Base-by-base conservation (phyloP, 495 filamentous ascomycete genomes). In the Pyrenopolyporus hunteri region DNA sequence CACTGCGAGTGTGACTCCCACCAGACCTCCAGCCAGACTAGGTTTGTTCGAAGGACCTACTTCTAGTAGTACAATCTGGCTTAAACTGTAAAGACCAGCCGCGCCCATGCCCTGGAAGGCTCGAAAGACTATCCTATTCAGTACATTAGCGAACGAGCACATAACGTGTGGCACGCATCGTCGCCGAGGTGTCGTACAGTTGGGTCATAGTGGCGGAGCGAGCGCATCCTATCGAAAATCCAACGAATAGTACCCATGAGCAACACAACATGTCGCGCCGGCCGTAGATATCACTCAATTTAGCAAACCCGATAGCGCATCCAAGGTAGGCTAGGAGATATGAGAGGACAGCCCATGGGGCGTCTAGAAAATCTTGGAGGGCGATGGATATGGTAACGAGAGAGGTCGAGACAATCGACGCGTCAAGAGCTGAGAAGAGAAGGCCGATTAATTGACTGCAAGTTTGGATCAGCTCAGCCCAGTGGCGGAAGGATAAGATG, bases 401-500 rank as follows among this genome's bases (percentile, higher is more conserved):
- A 2, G 86, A 80, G 0, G 86, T 88, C 32, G 83, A 82, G 10
- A 88, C 81, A 43, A 87, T 87, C 0, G 85, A 83, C n/a, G 81
- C 80, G 51, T 88, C 85, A 8, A 88, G 64, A 45, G 80, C 84
- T 10, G 82, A 82, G 17, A 88, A 80, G 22, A 87, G 79, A 28
- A 88, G 80, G 14, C 79, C 77, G 13, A 83, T 62, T 25, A 81
- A 71, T 32, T 87, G 74, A 26, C 83, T 87, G 58, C 32, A 9
- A 1, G 13, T 11, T 48, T 17, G 46, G 53, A 7, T 39, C n/a
- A 47, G 33, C 63, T n/a, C 7, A 44, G 10, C 2, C 25, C 16
- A 7, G 6, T 17, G 2, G 7, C 29, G 16, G 1, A 26, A 4
- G 22, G n/a, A 40, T 31, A 40, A n/a, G 0, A 3, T 11, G n/a